Conservation (phyloP, 2,329 filamentous ascomycete species). For the Pyrenophora seminiperda region DNA sequence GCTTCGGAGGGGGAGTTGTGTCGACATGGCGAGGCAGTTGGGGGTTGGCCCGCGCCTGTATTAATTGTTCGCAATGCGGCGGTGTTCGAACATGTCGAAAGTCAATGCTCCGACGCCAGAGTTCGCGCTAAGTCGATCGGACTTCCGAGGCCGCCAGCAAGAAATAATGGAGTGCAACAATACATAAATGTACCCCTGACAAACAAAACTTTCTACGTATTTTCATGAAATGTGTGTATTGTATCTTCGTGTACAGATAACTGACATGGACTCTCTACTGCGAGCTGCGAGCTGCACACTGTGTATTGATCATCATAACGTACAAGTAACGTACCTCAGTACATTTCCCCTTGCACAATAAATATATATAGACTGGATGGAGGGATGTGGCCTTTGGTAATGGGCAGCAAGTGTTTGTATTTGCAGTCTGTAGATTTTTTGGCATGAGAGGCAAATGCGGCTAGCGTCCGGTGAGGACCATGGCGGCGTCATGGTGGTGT, state of each 20-base stretch:
- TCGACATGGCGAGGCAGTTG: conserved; percentile 12
- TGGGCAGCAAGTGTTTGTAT: conserved; percentile 8
- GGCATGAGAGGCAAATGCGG: conserved; percentile 19
- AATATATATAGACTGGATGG: conserved; percentile 8
- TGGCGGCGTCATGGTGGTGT: conserved; percentile 24
- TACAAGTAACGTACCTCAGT: too few relatives aligned
- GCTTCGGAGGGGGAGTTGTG: conserved; percentile 32
- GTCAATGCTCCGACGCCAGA: conserved; percentile 14
- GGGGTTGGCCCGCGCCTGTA: conserved; percentile 5
- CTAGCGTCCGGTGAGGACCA: conserved; percentile 22
- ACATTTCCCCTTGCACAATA: background rate
- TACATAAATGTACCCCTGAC: background rate
- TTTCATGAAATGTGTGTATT: too few relatives aligned
- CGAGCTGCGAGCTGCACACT: too few relatives aligned
- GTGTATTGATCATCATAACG: too few relatives aligned
- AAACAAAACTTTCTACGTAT: background rate
- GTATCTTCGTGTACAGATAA: background rate
- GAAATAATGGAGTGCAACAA: background rate
- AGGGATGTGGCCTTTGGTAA: too few relatives aligned
- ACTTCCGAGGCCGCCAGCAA: conserved; percentile 2
- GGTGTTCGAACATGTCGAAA: conserved; percentile 15
- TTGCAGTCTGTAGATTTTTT: conserved; percentile 27
- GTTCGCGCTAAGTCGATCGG: conserved; percentile 16
- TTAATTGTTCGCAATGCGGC: conserved; percentile 12
- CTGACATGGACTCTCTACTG: background rate